These are phyloP conservation scores for Coniochaeta hoffmannii DNA, from an alignment of 2,329 filamentous ascomycete species.

Conservation along the genomic window DNA sequence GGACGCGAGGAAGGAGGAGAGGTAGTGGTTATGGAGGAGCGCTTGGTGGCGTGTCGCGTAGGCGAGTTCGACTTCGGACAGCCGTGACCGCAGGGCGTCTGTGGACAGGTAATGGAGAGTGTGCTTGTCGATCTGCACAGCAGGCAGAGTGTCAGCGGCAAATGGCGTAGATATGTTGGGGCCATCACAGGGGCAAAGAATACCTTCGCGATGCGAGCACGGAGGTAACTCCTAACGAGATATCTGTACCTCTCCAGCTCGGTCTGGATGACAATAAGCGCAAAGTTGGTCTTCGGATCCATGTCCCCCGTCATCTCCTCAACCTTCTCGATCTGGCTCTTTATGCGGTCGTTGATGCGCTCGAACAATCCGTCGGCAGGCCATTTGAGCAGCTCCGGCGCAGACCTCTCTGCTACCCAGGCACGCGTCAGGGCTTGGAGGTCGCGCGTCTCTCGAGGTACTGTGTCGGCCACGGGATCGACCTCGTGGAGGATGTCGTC, in stretches of 20 bases:
- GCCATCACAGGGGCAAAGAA: constrained; percentile 14
- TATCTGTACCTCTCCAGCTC: constrained; percentile 94
- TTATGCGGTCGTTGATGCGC: constrained; percentile 61
- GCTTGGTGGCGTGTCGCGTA: constrained; percentile 83
- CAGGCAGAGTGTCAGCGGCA: constrained; percentile 1
- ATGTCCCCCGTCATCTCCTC: constrained; percentile 66
- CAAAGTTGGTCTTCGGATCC: constrained; percentile 88
- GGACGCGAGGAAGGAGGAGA: constrained; percentile 71
- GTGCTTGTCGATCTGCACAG: constrained; percentile 62
- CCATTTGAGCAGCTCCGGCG: constrained; percentile 78
- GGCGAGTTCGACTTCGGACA: constrained; percentile 69
- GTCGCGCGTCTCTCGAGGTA: constrained; percentile 60
- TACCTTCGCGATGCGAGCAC: constrained; percentile 84
- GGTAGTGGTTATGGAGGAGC: constrained; percentile 77
- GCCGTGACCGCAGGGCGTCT: constrained; percentile 45
- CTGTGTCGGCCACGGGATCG: constrained; percentile 48
- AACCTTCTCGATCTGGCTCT: constrained; percentile 28
- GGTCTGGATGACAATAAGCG: constrained; percentile 90
- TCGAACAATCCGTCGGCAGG: constrained; percentile 69
- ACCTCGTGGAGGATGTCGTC: constrained; percentile 73
- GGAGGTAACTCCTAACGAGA: constrained; percentile 72
- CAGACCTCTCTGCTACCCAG: constrained; percentile 87
- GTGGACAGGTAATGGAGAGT: constrained; percentile 64
- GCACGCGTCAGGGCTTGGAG: constrained; percentile 83
- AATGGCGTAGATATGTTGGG: not conserved